Evolutionary conservation across 139 green algal genomes (phyloP), one percentile per base, ranked within the genome.

Genomic region (Pseudopediastrum boryanum): DNA sequence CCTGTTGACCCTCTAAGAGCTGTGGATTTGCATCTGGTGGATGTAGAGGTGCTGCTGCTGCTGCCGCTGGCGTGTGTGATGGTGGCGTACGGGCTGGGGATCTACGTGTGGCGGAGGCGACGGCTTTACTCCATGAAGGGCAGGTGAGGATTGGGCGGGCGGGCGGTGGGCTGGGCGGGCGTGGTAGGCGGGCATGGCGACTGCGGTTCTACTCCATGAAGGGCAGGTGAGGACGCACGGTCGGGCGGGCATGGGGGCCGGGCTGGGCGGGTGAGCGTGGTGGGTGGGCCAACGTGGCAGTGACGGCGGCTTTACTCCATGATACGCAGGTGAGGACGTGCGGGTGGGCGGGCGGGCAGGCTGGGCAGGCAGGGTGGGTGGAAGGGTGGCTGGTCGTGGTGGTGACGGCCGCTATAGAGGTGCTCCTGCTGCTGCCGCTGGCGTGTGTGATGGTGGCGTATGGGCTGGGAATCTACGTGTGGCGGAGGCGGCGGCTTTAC

Each of bases 371-470:
- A n/a, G n/a, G n/a, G n/a, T n/a, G n/a, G n/a, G n/a, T n/a, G n/a
- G n/a, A n/a, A n/a, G n/a, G n/a, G n/a, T n/a, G n/a, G n/a, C n/a
- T n/a, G n/a, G n/a, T n/a, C n/a, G n/a, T n/a, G n/a, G n/a, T n/a
- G n/a, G n/a, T n/a, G n/a, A n/a, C n/a, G n/a, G n/a, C n/a, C n/a
- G n/a, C n/a, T n/a, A n/a, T n/a, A n/a, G n/a, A n/a, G n/a, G n/a
- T n/a, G n/a, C 31, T 81, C 62, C 61, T 73, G 61, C 62, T 81
- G 74, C 74, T 81, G 35, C 74, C 74, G 43, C n/a, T 8, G 2
- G 73, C 62, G 38, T 81, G 74, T 27, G 33, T 74, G 8, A 38
- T 81, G 62, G 74, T 71, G 33, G 74, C 35, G 21, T 81, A 81
- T 41, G 61, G 44, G 5, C 64, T 81, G 13, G 35, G 62, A 9